A percentile compares a stretch with the other conserved stretches of the same genome.
These are phyloP conservation scores for Phytophthora cryptogea DNA, from an alignment of 352 stramenopile genomes.

Conservation along the genomic window DNA sequence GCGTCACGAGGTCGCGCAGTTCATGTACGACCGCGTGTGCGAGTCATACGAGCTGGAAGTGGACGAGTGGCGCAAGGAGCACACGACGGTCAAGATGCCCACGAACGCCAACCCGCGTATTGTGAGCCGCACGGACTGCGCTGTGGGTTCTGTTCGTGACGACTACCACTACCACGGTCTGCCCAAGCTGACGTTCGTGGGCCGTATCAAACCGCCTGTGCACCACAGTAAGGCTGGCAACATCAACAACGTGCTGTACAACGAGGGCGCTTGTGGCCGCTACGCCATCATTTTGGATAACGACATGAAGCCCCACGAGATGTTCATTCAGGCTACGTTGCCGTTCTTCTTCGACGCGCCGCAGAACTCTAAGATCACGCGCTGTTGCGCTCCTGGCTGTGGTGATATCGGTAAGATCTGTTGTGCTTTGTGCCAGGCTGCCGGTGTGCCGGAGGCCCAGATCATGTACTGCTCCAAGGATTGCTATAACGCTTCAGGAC, in stretches of 20 bases:
- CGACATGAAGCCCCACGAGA: constrained; percentile 83
- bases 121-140: constrained; percentile 52
- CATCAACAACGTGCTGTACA: constrained; percentile 86
- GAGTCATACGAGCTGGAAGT: constrained; percentile 73
- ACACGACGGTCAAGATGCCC: constrained; percentile 73
- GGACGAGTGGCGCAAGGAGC: constrained; percentile 73
- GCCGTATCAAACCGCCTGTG: constrained; percentile 68
- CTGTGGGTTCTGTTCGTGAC: constrained; percentile 68
- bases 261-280: constrained; percentile 67
- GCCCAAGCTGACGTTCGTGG: constrained; percentile 65
- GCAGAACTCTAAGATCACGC: constrained; percentile 69
- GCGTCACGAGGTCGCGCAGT: constrained; percentile 70
- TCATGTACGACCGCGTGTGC: constrained; percentile 78
- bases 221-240: constrained; percentile 83
- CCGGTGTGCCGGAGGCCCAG: constrained; percentile 61
- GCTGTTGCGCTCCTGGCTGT: constrained; percentile 62
- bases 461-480: constrained; percentile 85
- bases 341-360: constrained; percentile 76
- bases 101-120: constrained; percentile 53
- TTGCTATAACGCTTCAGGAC: constrained; percentile 72
- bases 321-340: constrained; percentile 74
- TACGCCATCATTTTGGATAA: constrained; percentile 84
- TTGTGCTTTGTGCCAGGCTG: constrained; percentile 65
- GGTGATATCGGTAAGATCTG: constrained; percentile 78
- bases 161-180: constrained; percentile 71